A percentile compares a stretch with the other conserved stretches of the same genome.
Conservation (phyloP, 1,139 yeast species). For the Blastobotrys ciferrii region DNA sequence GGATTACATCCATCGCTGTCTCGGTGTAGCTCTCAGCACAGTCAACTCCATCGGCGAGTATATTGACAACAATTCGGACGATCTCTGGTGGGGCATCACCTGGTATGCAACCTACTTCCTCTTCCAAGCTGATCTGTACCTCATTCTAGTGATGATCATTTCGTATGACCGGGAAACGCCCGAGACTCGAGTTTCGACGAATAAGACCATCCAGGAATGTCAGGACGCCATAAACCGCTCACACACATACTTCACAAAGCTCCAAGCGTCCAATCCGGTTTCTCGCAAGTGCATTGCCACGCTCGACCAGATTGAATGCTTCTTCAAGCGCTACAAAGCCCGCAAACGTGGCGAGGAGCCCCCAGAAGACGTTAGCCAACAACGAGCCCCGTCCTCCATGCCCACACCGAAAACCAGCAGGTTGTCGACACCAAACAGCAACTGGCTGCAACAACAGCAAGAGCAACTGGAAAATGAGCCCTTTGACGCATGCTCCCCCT, state of each 20-base stretch:
- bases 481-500: not conserved
- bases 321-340: constrained; percentile 1
- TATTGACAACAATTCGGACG: constrained; percentile 8
- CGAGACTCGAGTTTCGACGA: not conserved
- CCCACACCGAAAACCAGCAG: not conserved
- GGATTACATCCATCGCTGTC: constrained; percentile 12
- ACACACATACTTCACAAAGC: not conserved
- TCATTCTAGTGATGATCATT: constrained; percentile 14
- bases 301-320: constrained; percentile 6
- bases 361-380: not conserved
- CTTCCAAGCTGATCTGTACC: constrained; percentile 17
- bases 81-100: constrained; percentile 16
- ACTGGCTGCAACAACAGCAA: constrained; percentile 1
- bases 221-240: constrained; percentile 9
- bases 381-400: not conserved
- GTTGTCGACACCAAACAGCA: not conserved
- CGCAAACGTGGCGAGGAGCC: not conserved
- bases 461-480: not conserved
- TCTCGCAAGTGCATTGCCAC: constrained; percentile 11
- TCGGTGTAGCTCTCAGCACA: constrained; percentile 10
- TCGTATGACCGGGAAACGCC: constrained; percentile 5
- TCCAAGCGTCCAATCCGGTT: constrained; percentile 9
- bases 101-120: constrained; percentile 21
- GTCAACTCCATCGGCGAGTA: constrained; percentile 13
- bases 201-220: constrained; percentile 2